These are phyloP conservation scores for Atalantia buxifolia DNA, from an alignment of 345 rosid species.

Conservation along the genomic window DNA sequence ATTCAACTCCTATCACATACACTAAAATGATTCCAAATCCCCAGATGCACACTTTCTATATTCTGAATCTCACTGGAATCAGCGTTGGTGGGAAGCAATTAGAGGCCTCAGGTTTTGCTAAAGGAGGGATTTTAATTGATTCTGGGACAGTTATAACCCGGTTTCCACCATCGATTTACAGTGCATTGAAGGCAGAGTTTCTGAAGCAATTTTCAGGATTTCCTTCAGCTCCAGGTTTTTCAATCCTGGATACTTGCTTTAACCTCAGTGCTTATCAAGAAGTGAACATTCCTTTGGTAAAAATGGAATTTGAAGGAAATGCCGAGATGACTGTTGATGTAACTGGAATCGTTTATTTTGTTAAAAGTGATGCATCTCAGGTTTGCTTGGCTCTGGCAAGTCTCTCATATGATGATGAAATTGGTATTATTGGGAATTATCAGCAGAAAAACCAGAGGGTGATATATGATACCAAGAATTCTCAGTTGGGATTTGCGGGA, in stretches of 20 bases:
- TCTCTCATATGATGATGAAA: conserved; percentile 59
- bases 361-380: conserved; percentile 63
- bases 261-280: conserved; percentile 69
- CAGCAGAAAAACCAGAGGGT: conserved; percentile 92
- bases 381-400: conserved; percentile 90
- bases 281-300: conserved; percentile 62
- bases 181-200: conserved; percentile 62
- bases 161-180: conserved; percentile 77
- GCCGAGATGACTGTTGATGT: conserved; percentile 61
- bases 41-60: conserved; percentile 62
- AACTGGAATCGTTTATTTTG: conserved; percentile 71
- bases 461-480: conserved; percentile 63
- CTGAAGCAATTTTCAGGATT: conserved; percentile 57
- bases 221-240: conserved; percentile 67
- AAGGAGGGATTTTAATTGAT: conserved; percentile 54
- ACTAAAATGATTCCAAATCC: conserved; percentile 62
- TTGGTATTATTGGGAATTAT: conserved; percentile 70
- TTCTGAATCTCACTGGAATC: conserved; percentile 71
- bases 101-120: conserved; percentile 39
- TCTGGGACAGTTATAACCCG: conserved; percentile 87
- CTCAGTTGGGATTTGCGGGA: conserved; percentile 64
- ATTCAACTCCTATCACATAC: conserved; percentile 57
- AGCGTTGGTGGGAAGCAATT: conserved; percentile 56
- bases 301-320: conserved; percentile 52
- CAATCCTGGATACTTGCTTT: conserved; percentile 84